A percentile compares a stretch with the other conserved stretches of the same genome.
Evolutionary conservation across 805 yeast genomes (phyloP).

Genomic region (Tetrapisispora namnaoensis): DNA sequence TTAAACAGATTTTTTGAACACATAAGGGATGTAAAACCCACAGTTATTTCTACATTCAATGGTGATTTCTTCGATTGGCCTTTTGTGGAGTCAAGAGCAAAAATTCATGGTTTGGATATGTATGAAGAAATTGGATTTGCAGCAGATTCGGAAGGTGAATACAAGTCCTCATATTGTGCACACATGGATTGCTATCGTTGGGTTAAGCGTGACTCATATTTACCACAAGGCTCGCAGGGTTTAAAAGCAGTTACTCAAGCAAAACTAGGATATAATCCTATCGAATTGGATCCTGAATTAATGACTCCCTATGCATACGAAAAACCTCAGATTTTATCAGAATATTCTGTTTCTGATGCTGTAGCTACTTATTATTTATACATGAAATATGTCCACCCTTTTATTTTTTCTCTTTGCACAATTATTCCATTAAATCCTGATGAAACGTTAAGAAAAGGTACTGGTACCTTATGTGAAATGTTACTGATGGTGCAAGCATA

Average conservation of each 20-base stretch:
- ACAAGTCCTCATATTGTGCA: conserved; percentile 81
- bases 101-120: conserved; percentile 78
- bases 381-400: conserved; percentile 95
- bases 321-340: conserved; percentile 84
- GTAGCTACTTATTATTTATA: conserved; percentile 95
- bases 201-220: conserved; percentile 95
- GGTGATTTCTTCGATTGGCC: conserved; percentile 99
- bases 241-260: conserved; percentile 95
- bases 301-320: conserved; percentile 98
- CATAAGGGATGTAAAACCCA: conserved; percentile 77
- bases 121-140: conserved; percentile 91
- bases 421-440: conserved; percentile 95
- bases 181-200: conserved; percentile 98
- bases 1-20: conserved; percentile 79
- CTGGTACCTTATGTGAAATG: conserved; percentile 98
- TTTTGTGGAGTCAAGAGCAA: conserved; percentile 81
- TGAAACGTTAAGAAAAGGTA: conserved; percentile 91
- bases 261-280: conserved; percentile 91
- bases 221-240: conserved; percentile 98
- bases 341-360: conserved; percentile 98
- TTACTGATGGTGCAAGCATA: conserved; percentile 93
- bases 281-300: conserved; percentile 91
- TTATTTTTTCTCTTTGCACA: conserved; percentile 88
- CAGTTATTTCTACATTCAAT: conserved; percentile 95
- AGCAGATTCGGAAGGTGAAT: conserved; percentile 80